phyloP scores from a whole-genome alignment of 768 basidiomycete genomes.

The Tephrocybe sp. region DNA sequence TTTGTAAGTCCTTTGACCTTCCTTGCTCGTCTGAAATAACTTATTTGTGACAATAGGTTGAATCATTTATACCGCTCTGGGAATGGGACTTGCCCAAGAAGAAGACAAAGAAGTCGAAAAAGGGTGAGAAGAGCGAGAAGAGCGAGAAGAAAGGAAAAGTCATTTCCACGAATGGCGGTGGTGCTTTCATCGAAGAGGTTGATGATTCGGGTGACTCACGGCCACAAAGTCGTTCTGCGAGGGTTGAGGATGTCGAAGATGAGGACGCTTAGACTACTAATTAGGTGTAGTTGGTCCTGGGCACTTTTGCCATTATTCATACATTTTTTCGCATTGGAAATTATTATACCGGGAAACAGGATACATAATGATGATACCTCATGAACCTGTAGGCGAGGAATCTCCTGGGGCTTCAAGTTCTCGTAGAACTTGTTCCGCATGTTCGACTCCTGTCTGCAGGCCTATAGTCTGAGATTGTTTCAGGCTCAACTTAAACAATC shows the following conservation, averaged over 20 bases:
- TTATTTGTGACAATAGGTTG: constrained; percentile 57
- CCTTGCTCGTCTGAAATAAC: neutral
- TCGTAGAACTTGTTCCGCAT: constrained; percentile 27
- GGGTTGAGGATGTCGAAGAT: constrained; percentile 47
- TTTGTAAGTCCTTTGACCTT: constrained; percentile 66
- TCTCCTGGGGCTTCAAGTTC: constrained; percentile 2
- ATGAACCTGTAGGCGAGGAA: neutral
- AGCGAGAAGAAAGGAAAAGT: constrained; percentile 43
- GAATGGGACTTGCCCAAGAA: constrained; percentile 92
- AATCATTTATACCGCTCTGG: constrained; percentile 96
- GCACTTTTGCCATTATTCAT: constrained; percentile 5
- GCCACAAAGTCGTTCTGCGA: constrained; percentile 39
- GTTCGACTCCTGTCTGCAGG: constrained; percentile 28
- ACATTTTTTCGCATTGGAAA: neutral
- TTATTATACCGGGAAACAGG: neutral
- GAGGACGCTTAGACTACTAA: constrained; percentile 29
- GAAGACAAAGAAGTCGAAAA: constrained; percentile 62
- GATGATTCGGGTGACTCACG: constrained; percentile 40
- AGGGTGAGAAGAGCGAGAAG: constrained; percentile 52
- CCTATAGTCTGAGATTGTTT: constrained; percentile 35
- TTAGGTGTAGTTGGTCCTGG: constrained; percentile 3
- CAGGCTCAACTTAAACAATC: constrained; percentile 29
- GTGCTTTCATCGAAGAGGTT: constrained; percentile 45
- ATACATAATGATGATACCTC: neutral
- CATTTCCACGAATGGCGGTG: constrained; percentile 39